phyloP scores from a whole-genome alignment of 768 basidiomycete genomes.

The Hypholoma sublateritium region DNA sequence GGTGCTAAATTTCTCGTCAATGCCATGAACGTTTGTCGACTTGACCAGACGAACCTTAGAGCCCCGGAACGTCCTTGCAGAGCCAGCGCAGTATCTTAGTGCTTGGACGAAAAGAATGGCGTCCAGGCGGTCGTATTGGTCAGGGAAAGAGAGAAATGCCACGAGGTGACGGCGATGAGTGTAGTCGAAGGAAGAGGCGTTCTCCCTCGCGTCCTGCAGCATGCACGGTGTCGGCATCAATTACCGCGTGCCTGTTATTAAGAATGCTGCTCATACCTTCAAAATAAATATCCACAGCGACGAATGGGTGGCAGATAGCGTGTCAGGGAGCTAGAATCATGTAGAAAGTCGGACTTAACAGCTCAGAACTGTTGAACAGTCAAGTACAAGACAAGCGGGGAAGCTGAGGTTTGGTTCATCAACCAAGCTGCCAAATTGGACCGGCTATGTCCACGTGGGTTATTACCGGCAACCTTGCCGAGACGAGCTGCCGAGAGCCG shows the following conservation, averaged over 20 bases:
- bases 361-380: too few relatives aligned
- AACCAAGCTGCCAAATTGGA: too few relatives aligned
- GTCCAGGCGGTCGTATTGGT: constrained; percentile 19
- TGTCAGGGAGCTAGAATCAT: too few relatives aligned
- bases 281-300: background rate
- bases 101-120: constrained; percentile 34
- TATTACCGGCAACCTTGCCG: too few relatives aligned
- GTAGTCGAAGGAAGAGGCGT: constrained; percentile 6
- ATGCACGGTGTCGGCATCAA: constrained; percentile 6
- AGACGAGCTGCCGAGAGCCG: too few relatives aligned
- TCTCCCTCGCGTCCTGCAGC: constrained; percentile 3
- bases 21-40: background rate
- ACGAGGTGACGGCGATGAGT: background rate
- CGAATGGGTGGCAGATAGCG: too few relatives aligned
- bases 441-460: too few relatives aligned
- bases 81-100: constrained; percentile 6
- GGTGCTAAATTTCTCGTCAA: background rate
- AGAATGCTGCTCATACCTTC: constrained; percentile 1
- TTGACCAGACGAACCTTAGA: background rate
- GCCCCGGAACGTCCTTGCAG: background rate
- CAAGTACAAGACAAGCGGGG: too few relatives aligned
- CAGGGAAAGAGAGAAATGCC: background rate
- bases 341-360: too few relatives aligned
- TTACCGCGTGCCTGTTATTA: constrained; percentile 6
- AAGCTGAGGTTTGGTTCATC: too few relatives aligned